Evolutionary conservation across 2,329 filamentous ascomycete genomes (phyloP), one percentile per base, ranked within the genome.

Genomic region (Bipolaris zeicola): DNA sequence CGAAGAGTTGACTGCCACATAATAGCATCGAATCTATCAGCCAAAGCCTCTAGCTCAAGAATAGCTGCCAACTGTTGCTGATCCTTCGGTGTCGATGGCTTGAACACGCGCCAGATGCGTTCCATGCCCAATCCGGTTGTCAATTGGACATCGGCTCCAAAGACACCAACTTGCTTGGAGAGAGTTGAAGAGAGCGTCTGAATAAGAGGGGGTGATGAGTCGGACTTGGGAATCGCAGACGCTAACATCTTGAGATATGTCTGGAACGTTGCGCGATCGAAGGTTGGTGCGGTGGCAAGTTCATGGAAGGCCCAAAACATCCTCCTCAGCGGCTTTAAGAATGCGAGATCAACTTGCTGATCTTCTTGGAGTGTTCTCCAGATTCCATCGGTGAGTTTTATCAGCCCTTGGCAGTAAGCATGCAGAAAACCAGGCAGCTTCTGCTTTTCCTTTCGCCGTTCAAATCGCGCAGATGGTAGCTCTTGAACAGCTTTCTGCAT

Each of bases 121-220:
- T 95, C 90, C 90, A 96, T 95, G 63, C 86, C 88, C 11, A 92
- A 79, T 0, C 92, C 92, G 2, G 89, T 92, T 0, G 81, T 87
- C 13, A 96, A 78, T 52, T 87, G 86, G 78, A 92, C 93, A 1
- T 86, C 87, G 14, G 85, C 82, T 22, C 85, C 82, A 68, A 96
- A 94, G 2, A 56, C 75, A 34, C 61, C 62, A 6, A 73, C 49
- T 43, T 73, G 67, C 49, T 69, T 68, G 3, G 61, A 65, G 11
- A 71, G 48, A 20, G 52, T 43, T 66, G 63, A 47, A 57, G 64
- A 43, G 61, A 78, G 38, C 63, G 64, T 47, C 61, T 65, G 34
- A 63, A 74, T 20, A 72, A 67, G 6, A 59, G 39, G 36, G 20
- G 43, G 52, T 0, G 61, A 50, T 5, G 52, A 36, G 2, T 52